Conservation (phyloP, 371 early-diverging fungal species). For the Mortierella sp. region DNA sequence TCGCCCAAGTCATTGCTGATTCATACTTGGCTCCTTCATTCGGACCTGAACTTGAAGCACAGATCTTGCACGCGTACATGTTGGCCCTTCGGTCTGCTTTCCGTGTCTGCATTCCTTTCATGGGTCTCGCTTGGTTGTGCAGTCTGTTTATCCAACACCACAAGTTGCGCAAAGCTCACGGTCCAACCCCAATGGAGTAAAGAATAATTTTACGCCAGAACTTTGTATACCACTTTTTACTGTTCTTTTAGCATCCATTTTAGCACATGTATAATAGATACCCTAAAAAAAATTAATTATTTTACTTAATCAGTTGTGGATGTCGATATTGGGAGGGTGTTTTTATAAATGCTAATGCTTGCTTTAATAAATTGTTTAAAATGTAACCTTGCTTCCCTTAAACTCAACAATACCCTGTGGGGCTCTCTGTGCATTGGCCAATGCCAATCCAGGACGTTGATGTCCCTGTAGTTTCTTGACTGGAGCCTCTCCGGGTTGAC, state of each 20-base stretch:
- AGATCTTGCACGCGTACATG: constrained; percentile 69
- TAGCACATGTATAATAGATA: not conserved
- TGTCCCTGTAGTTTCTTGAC: constrained; percentile 58
- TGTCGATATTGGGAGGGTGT: too few species aligned
- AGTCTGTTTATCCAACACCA: constrained; percentile 59
- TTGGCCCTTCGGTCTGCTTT: constrained; percentile 71
- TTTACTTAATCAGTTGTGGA: too few species aligned
- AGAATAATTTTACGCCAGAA: not conserved
- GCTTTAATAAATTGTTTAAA: constrained; percentile 32
- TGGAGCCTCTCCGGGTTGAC: constrained; percentile 49
- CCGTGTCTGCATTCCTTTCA: constrained; percentile 65
- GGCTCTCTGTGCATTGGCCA: constrained; percentile 64
- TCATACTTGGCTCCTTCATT: constrained; percentile 27
- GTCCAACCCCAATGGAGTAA: constrained; percentile 31
- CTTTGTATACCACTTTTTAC: not conserved
- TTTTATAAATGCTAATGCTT: not conserved
- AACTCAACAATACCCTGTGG: constrained; percentile 71
- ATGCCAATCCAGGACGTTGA: constrained; percentile 63
- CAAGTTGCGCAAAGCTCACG: constrained; percentile 32
- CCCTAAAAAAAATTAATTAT: not conserved
- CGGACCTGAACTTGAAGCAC: constrained; percentile 39
- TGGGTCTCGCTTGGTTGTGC: constrained; percentile 64
- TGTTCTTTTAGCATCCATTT: not conserved
- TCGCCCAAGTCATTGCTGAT: constrained; percentile 15
- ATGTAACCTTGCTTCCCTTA: constrained; percentile 74